A percentile compares a stretch with the other conserved stretches of the same genome.
phyloP scores from a whole-genome alignment of 2,329 filamentous ascomycete genomes.

The Aspergillus ochraceus region DNA sequence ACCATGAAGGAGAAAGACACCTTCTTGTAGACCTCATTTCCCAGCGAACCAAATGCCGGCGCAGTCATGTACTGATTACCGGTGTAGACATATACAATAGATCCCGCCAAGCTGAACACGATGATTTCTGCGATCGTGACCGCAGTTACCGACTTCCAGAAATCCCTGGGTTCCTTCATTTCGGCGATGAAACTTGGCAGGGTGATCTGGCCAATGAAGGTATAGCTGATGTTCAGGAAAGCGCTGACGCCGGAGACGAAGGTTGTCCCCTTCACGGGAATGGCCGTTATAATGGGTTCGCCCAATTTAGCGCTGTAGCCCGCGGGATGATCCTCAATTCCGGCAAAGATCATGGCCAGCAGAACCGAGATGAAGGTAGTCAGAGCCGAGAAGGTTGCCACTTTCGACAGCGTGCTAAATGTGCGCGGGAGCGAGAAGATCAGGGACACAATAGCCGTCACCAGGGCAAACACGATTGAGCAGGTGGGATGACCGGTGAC shows the following conservation, averaged over 20 bases:
- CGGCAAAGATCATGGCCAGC: slow-evolving; percentile 79
- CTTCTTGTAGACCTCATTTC: slow-evolving; percentile 76
- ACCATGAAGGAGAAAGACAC: slow-evolving; percentile 94
- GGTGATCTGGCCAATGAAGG: slow-evolving; percentile 94
- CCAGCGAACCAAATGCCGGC: slow-evolving; percentile 82
- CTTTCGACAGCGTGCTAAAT: slow-evolving; percentile 74
- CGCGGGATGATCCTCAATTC: slow-evolving; percentile 71
- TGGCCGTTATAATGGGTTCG: slow-evolving; percentile 65
- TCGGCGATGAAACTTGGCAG: slow-evolving; percentile 93
- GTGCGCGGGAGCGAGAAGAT: slow-evolving; percentile 80
- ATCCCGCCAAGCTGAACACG: slow-evolving; percentile 79
- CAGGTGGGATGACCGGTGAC: slow-evolving; percentile 73
- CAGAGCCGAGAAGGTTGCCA: slow-evolving; percentile 75
- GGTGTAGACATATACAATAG: slow-evolving; percentile 80
- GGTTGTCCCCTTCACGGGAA: slow-evolving; percentile 69
- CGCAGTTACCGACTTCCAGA: slow-evolving; percentile 88
- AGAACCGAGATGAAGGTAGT: slow-evolving; percentile 91
- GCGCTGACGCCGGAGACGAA: slow-evolving; percentile 83
- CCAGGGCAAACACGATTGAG: slow-evolving; percentile 75
- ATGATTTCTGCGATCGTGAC: slow-evolving; percentile 87
- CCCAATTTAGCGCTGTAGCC: slow-evolving; percentile 62
- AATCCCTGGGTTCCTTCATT: slow-evolving; percentile 79
- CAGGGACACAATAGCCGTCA: slow-evolving; percentile 74
- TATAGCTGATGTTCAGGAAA: slow-evolving; percentile 94
- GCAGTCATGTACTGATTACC: slow-evolving; percentile 86